phyloP scores from a whole-genome alignment of 148 eudicot species.

The Chenopodium album region DNA sequence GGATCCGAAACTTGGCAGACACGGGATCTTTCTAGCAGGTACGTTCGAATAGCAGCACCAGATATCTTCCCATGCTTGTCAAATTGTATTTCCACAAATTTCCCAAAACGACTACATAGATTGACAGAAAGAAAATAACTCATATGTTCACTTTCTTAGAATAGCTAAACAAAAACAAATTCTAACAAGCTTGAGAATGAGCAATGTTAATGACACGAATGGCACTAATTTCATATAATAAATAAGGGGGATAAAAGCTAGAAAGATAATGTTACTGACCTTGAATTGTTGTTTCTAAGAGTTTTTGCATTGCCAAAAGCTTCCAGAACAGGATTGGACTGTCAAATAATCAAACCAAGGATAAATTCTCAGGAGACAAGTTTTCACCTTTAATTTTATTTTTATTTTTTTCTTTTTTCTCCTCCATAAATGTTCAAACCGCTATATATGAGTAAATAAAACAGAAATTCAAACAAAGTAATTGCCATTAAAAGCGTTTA shows the following conservation, averaged over 20 bases:
- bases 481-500: background rate
- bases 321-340: conserved; percentile 99
- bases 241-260: background rate
- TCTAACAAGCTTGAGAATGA: background rate
- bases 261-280: conserved; percentile 44
- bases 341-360: conserved; percentile 29
- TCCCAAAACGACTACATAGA: conserved; percentile 85
- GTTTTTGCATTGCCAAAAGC: conserved; percentile 99
- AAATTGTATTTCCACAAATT: conserved; percentile 96
- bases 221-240: background rate
- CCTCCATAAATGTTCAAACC: background rate
- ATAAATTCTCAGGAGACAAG: background rate
- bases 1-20: conserved; percentile 98
- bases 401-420: too few species aligned
- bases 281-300: conserved; percentile 93
- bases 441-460: background rate
- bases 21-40: conserved; percentile 95
- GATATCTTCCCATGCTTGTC: conserved; percentile 91
- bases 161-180: background rate
- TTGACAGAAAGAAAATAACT: conserved; percentile 20
- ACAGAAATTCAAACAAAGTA: background rate
- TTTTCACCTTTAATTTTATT: background rate
- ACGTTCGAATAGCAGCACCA: conserved; percentile 95
- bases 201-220: background rate
- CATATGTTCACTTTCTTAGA: conserved; percentile 16